Evolutionary conservation across 306 rosid species (phyloP).

Genomic region (Sicyos baderoa): DNA sequence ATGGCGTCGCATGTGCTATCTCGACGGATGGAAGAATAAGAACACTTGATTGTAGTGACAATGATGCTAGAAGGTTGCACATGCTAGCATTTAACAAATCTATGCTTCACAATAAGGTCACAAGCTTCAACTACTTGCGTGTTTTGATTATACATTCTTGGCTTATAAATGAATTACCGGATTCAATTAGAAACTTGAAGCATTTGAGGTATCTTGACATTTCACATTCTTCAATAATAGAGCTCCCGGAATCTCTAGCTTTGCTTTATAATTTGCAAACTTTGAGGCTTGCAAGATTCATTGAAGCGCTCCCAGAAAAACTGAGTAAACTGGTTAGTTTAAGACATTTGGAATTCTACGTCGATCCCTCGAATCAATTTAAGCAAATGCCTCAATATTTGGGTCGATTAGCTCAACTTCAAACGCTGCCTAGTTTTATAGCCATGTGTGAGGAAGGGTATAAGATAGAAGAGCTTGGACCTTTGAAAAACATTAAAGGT

Average conservation of each 20-base stretch:
- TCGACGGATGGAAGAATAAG: no score
- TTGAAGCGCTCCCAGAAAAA: background rate
- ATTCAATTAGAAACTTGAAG: conserved; percentile 5
- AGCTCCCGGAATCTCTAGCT: conserved; percentile 5
- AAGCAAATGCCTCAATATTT: conserved; percentile 2
- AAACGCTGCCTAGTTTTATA: background rate
- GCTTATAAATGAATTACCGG: background rate
- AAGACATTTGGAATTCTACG: background rate
- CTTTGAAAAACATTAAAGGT: conserved; percentile 8
- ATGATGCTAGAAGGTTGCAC: background rate
- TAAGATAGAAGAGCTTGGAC: conserved; percentile 10
- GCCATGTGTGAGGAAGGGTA: background rate
- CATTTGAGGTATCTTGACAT: conserved; percentile 18
- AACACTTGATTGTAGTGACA: background rate
- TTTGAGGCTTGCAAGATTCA: background rate
- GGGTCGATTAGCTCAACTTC: background rate
- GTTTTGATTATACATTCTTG: background rate
- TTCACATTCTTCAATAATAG: background rate
- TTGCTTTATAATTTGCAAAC: conserved; percentile 13
- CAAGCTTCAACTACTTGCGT: background rate
- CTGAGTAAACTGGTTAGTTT: background rate
- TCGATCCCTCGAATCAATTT: background rate
- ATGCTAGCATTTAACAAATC: background rate
- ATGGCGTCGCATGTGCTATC: conserved; percentile 15
- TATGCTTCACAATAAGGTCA: background rate